These are phyloP conservation scores for Thielaviopsis populi DNA, from an alignment of 2,329 filamentous ascomycete genomes.

Conservation along the genomic window DNA sequence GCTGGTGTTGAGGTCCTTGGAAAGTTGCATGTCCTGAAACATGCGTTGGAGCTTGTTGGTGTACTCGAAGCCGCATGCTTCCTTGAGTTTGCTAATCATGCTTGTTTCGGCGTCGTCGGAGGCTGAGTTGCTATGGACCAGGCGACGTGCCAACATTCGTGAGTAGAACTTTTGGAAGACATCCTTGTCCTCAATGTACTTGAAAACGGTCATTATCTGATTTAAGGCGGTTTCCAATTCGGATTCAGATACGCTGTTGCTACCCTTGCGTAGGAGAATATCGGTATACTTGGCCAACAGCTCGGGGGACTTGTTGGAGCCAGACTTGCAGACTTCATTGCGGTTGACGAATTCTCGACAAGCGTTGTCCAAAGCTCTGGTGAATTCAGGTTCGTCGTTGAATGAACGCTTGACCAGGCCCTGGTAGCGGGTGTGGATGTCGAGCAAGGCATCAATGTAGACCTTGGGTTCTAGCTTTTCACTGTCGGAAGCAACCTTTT, in stretches of 20 bases:
- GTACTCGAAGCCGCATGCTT: slow-evolving; percentile 96
- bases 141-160: slow-evolving; percentile 81
- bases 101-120: slow-evolving; percentile 96
- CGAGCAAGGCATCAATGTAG: slow-evolving; percentile 87
- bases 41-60: slow-evolving; percentile 99
- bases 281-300: slow-evolving; percentile 92
- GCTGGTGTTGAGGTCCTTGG: slow-evolving; percentile 82
- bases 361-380: slow-evolving; percentile 86
- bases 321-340: slow-evolving; percentile 88
- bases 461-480: slow-evolving; percentile 91
- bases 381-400: slow-evolving; percentile 91
- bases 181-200: slow-evolving; percentile 99
- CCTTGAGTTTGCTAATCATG: slow-evolving; percentile 99
- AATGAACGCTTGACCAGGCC: slow-evolving; percentile 85
- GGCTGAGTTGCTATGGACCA: slow-evolving; percentile 89
- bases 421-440: slow-evolving; percentile 88
- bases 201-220: slow-evolving; percentile 99
- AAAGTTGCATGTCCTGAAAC: slow-evolving; percentile 99
- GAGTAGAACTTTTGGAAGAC: slow-evolving; percentile 99
- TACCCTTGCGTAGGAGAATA: slow-evolving; percentile 79
- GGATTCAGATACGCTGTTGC: slow-evolving; percentile 81
- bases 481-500: slow-evolving; percentile 76
- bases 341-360: slow-evolving; percentile 97
- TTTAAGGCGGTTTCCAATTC: slow-evolving; percentile 78
- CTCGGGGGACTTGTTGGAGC: slow-evolving; percentile 87